Conservation (phyloP, 139 green algal species). For the Chlamydomonas sp. region DNA sequence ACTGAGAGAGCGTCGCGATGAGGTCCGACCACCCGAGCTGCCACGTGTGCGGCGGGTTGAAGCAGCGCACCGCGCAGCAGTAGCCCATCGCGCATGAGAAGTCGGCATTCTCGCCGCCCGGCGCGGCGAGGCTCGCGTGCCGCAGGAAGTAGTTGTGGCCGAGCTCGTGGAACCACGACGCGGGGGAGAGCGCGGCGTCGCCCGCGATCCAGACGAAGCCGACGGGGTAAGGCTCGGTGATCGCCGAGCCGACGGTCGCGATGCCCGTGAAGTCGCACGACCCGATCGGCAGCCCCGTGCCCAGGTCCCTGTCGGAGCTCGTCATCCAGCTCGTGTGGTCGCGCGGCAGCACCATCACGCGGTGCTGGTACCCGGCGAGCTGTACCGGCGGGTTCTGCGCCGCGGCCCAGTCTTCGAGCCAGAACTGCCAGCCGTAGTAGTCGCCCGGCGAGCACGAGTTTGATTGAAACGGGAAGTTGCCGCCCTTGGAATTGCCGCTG, state of each 20-base stretch:
- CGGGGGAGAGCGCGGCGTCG: slow-evolving; percentile 6
- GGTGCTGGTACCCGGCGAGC: background rate
- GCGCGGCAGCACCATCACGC: background rate
- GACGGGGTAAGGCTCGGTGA: background rate
- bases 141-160: slow-evolving; percentile 34
- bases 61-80: slow-evolving; percentile 34
- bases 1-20: background rate
- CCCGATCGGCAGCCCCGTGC: background rate
- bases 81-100: slow-evolving; percentile 28
- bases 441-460: background rate
- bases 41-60: slow-evolving; percentile 36
- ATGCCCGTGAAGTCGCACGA: slow-evolving; percentile 9
- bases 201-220: slow-evolving; percentile 24
- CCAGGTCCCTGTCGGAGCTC: no score
- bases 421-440: slow-evolving; percentile 15
- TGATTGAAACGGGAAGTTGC: background rate
- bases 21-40: slow-evolving; percentile 31
- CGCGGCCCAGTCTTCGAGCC: slow-evolving; percentile 8
- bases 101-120: slow-evolving; percentile 32
- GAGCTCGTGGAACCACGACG: slow-evolving; percentile 28
- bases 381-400: background rate
- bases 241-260: background rate
- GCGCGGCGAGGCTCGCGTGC: slow-evolving; percentile 6
- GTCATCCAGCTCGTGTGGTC: background rate
- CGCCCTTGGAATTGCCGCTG: background rate